A percentile compares a stretch with the other conserved stretches of the same genome.
Conservation (phyloP, 2,329 filamentous ascomycete species). For the Cordyceps tenuipes region DNA sequence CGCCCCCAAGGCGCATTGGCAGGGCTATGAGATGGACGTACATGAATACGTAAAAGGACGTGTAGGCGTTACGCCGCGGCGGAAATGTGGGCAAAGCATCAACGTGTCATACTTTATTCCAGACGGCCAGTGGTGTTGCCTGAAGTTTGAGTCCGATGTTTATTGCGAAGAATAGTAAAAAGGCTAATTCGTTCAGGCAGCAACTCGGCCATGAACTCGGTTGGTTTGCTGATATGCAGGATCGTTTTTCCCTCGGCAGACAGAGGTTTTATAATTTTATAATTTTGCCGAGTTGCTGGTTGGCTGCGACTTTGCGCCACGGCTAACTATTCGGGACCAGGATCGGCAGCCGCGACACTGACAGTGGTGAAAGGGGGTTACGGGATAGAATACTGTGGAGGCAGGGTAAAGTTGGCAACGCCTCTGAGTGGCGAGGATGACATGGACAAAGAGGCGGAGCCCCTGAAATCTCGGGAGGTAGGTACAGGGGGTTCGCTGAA, state of each 20-base stretch:
- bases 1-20: too few species aligned
- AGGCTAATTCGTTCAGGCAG: too few species aligned
- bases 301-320: background rate
- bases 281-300: background rate
- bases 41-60: too few species aligned
- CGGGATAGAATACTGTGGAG: background rate
- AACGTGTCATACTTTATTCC: too few species aligned
- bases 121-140: too few species aligned
- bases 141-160: too few species aligned
- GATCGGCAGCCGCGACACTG: background rate
- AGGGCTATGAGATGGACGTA: too few species aligned
- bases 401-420: background rate
- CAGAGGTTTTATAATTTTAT: background rate
- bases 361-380: background rate
- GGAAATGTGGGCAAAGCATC: too few species aligned
- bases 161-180: too few species aligned
- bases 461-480: slow-evolving; percentile 2
- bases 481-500: background rate
- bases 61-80: too few species aligned
- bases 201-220: too few species aligned
- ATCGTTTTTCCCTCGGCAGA: background rate
- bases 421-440: background rate
- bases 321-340: background rate
- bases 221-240: background rate
- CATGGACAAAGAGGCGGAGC: slow-evolving; percentile 5